Evolutionary conservation across 495 filamentous ascomycete species (phyloP).

Genomic region (Sphaerosporella brunnea): DNA sequence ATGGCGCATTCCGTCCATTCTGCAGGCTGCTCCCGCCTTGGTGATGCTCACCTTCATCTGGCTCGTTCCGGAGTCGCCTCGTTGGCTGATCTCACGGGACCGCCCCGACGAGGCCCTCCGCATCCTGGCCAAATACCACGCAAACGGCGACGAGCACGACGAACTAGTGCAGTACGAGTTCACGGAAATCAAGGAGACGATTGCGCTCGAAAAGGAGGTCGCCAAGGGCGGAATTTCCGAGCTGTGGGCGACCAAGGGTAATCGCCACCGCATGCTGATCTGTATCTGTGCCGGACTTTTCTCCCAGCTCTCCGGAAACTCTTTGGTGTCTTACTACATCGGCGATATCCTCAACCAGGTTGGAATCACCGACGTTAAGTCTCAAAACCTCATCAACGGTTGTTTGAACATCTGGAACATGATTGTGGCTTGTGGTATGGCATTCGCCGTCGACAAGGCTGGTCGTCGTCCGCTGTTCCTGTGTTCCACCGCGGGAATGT

Average conservation of each 20-base stretch:
- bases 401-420: constrained; percentile 30
- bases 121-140: constrained; percentile 41
- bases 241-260: constrained; percentile 22
- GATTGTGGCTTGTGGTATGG: constrained; percentile 28
- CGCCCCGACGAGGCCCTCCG: constrained; percentile 42
- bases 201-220: constrained; percentile 34
- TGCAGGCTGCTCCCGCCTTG: constrained; percentile 35
- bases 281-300: constrained; percentile 25
- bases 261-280: constrained; percentile 19
- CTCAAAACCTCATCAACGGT: constrained; percentile 31
- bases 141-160: constrained; percentile 38
- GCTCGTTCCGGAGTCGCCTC: constrained; percentile 44
- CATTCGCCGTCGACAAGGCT: constrained; percentile 30
- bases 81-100: constrained; percentile 49
- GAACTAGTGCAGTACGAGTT: constrained; percentile 43
- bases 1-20: constrained; percentile 37
- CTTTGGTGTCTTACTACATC: constrained; percentile 34
- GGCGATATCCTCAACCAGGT: constrained; percentile 25
- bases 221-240: constrained; percentile 16
- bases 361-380: constrained; percentile 14
- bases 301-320: constrained; percentile 33
- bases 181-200: constrained; percentile 41
- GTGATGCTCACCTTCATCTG: constrained; percentile 38
- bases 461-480: constrained; percentile 30
- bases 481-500: constrained; percentile 28